These are phyloP conservation scores for Porphyra umbilicalis DNA, from an alignment of 31 red algal genomes.

Conservation along the genomic window DNA sequence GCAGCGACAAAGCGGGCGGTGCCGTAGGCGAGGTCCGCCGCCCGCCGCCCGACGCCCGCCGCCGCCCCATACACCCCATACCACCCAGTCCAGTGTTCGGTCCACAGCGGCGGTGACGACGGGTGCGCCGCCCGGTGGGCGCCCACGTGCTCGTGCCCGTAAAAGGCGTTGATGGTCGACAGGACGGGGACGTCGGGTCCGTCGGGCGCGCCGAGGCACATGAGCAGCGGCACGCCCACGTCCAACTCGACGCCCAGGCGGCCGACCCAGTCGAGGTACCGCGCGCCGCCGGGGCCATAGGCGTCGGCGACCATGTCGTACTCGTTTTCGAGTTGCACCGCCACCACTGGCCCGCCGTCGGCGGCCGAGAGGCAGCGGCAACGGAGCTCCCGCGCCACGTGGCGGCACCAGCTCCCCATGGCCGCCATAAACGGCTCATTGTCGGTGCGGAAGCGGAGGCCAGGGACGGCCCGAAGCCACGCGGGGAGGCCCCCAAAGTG, in stretches of 20 bases:
- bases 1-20: constrained; percentile 57
- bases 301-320: constrained; percentile 65
- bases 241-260: constrained; percentile 30
- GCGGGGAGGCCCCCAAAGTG: constrained; percentile 69
- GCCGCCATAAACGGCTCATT: constrained; percentile 39
- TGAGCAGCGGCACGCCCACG: constrained; percentile 65
- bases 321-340: constrained; percentile 89
- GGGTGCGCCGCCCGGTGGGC: constrained; percentile 20
- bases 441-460: constrained; percentile 52
- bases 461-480: constrained; percentile 37
- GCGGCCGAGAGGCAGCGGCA: constrained; percentile 23
- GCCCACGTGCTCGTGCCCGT: constrained; percentile 53
- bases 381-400: constrained; percentile 30
- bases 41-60: constrained; percentile 19
- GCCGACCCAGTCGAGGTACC: constrained; percentile 68
- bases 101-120: constrained; percentile 70
- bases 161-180: constrained; percentile 79
- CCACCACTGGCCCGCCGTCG: constrained; percentile 68
- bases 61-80: constrained; percentile 82
- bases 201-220: constrained; percentile 62
- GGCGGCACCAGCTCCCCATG: constrained; percentile 38
- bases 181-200: constrained; percentile 16
- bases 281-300: constrained; percentile 30
- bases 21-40: constrained; percentile 53
- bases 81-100: constrained; percentile 85